Percentiles rank a stretch among this genome's conserved stretches.
These are phyloP conservation scores for Penicillium macrosclerotiorum DNA, from an alignment of 495 filamentous ascomycete species.

Conservation along the genomic window DNA sequence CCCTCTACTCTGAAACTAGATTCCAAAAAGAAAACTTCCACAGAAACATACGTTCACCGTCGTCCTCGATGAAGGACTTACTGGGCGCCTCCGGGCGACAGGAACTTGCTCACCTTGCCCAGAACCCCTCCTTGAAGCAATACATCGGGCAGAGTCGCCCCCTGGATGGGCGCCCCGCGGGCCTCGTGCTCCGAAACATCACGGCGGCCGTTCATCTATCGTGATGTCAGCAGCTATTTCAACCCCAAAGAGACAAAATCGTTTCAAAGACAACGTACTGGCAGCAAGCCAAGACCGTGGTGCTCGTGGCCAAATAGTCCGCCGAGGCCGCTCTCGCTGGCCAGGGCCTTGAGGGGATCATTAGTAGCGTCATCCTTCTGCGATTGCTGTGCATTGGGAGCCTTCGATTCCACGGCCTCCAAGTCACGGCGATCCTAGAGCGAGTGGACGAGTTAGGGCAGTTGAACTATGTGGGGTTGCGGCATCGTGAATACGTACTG, in stretches of 20 bases:
- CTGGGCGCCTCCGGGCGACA: conserved; percentile 10
- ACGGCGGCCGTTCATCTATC: conserved; percentile 22
- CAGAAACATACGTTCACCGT: no score
- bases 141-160: conserved; percentile 19
- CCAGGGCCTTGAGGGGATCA: conserved; percentile 8
- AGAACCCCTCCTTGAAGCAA: conserved; percentile 17
- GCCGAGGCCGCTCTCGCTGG: conserved; percentile 17
- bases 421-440: conserved; percentile 2
- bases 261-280: conserved; percentile 8
- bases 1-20: no score
- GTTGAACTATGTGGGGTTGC: not conserved
- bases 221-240: no score
- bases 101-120: conserved; percentile 11
- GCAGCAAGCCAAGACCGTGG: conserved; percentile 24
- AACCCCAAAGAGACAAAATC: no score
- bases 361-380: not conserved
- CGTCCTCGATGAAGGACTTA: not conserved
- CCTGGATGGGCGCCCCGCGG: conserved; percentile 20
- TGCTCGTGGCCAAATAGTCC: conserved; percentile 15
- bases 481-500: not conserved
- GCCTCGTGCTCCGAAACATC: conserved; percentile 12
- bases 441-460: not conserved
- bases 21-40: no score
- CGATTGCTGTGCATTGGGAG: not conserved
- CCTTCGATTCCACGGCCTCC: not conserved